Conservation (phyloP, 441 rosid species). For the Erysimum pusillum region DNA sequence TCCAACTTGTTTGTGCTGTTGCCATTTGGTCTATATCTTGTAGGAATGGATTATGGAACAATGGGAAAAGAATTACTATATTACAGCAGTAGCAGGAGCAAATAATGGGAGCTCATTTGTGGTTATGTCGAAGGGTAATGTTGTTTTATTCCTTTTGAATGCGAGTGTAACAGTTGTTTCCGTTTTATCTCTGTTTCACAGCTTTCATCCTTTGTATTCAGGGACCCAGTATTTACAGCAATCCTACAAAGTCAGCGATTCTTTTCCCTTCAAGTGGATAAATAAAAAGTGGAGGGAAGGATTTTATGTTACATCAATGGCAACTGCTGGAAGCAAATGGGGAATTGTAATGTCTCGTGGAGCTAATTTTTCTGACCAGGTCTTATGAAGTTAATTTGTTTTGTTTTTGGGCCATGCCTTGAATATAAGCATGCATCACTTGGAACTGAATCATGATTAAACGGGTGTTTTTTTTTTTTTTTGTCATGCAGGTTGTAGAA, state of each 20-base stretch:
- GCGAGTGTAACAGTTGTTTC: background rate
- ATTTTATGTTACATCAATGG: constrained; percentile 91
- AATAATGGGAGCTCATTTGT: constrained; percentile 80
- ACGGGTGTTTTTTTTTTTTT: background rate
- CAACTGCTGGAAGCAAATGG: constrained; percentile 96
- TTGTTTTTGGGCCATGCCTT: constrained; percentile 17
- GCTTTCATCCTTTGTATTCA: constrained; percentile 42
- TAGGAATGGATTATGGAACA: constrained; percentile 93
- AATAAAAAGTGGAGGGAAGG: constrained; percentile 97
- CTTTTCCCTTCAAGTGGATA: constrained; percentile 97
- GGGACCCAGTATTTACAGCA: constrained; percentile 94
- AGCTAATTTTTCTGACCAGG: constrained; percentile 89
- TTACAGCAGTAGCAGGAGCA: constrained; percentile 85
- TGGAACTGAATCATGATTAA: constrained; percentile 3
- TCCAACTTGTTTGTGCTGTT: constrained; percentile 26
- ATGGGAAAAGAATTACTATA: constrained; percentile 82
- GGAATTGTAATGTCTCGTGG: constrained; percentile 98
- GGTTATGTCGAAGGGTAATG: constrained; percentile 85
- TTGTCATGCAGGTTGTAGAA: constrained; percentile 76
- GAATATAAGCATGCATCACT: constrained; percentile 10
- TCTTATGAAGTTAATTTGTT: constrained; percentile 37
- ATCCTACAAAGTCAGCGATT: constrained; percentile 94
- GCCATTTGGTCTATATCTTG: constrained; percentile 19
- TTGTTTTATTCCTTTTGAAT: constrained; percentile 6
- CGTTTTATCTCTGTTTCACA: constrained; percentile 22